Conservation (phyloP, 202 grass and related monocot species). For the Elaeis oleifera region DNA sequence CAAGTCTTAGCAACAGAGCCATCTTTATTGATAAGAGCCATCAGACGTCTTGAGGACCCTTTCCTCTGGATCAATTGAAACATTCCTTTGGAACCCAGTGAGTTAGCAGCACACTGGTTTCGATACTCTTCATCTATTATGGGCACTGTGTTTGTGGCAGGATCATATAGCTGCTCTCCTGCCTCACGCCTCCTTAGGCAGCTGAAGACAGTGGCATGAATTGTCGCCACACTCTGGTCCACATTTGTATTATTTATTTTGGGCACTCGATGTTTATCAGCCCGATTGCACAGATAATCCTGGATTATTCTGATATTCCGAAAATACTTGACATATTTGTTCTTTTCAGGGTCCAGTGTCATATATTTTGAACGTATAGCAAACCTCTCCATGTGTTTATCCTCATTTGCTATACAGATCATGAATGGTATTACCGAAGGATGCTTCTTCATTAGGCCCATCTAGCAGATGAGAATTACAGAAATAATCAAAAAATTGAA, state of each 20-base stretch:
- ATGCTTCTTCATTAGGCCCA: constrained; percentile 21
- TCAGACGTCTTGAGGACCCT: constrained; percentile 6
- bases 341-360: constrained; percentile 15
- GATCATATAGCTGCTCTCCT: constrained; percentile 7
- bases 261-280: constrained; percentile 12
- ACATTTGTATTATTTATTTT: constrained; percentile 22
- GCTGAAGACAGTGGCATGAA: constrained; percentile 11
- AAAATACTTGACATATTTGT: constrained; percentile 15
- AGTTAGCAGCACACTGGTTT: constrained; percentile 11
- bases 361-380: constrained; percentile 19
- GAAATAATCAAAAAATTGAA: not conserved
- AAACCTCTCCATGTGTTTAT: constrained; percentile 16
- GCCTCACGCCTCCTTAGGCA: constrained; percentile 2
- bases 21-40: constrained; percentile 15
- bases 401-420: constrained; percentile 15
- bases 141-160: constrained; percentile 12
- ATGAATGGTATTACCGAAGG: constrained; percentile 12
- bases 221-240: constrained; percentile 2
- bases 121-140: constrained; percentile 7
- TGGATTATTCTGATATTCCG: constrained; percentile 15
- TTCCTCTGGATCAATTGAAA: constrained; percentile 10
- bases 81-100: constrained; percentile 16
- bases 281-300: constrained; percentile 10
- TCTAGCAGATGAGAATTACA: not conserved
- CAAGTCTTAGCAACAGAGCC: constrained; percentile 13